Evolutionary conservation across 148 eudicot genomes (phyloP), one percentile per base, ranked within the genome.

Genomic region (Vaccinium darrowii): DNA sequence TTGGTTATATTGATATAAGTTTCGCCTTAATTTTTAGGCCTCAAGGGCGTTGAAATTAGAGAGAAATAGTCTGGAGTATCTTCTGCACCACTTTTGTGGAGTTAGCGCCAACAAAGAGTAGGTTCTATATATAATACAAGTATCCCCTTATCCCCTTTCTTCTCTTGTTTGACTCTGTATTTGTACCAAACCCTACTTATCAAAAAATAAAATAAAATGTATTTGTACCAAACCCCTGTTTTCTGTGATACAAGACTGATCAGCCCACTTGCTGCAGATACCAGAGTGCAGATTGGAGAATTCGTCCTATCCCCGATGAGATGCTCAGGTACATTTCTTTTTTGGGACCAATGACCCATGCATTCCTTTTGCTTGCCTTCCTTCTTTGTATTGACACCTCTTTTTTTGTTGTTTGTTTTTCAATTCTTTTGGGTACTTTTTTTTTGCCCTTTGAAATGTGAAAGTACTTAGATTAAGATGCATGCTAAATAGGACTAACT

Each of bases 281-380:
- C 91, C 99, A 97, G 87, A 95, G 89, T 89, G 99, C 99, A 84
- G 99, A 97, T 86, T 97, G 99, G 99, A 92, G 99, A 87, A 85
- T 95, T 80, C 98, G 99, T 50, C 99, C 99, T 82, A 95, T 97
- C 82, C 97, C 99, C 50, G 87, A 57, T 47, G 99, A 94, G 86
- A 97, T 97, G 99, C 73, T 95, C 78, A 94, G 92, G 99, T 96
- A 89, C 19, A 82, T 83, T 25, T 80, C 49, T 58, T 10, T 23
- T 33, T 33, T 23, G 15, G 50, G 69, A 82, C 86, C 36, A 13
- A 27, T 52, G n/a, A 54, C 49, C 1, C 51, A 21, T 85, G 2
- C 16, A 47, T 72, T 74, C n/a, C 73, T 60, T 27, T 14, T 77
- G 65, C 78, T 78, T 15, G 15, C 53, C 80, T 83, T 9, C 16